Base-by-base conservation (phyloP, 2,329 filamentous ascomycete genomes). In the Blastomyces gilchristii region DNA sequence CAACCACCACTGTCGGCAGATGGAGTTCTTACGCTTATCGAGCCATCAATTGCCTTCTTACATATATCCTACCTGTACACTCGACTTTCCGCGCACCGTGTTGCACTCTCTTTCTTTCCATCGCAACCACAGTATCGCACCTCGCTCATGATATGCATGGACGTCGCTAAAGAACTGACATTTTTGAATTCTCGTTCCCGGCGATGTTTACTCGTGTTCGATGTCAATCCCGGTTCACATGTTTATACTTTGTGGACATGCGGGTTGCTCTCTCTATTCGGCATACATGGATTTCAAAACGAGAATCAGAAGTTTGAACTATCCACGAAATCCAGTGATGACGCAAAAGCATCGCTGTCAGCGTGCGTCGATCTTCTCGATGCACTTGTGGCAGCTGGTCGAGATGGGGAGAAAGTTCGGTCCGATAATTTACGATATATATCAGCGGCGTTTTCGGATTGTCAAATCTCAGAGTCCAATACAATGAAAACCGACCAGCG, bases 211-310 rank as follows among this genome's bases (percentile, higher is more conserved):
- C 39, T 65, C 9, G 60, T 58, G 2, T 53, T 63, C 37, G 64
- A 64, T 50, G 58, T 65, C 16, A 65, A 65, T 14, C 64, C 64
- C 12, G 64, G 63, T 12, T 52, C 63, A 5, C 64, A 65, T 31
- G 63, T 65, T 4, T 65, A 65, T 50, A 65, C 60, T 39, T 5
- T 65, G 28, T 65, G 63, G 63, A 62, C 61, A n/a, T 65, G 64
- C 25, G 64, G 63, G 6, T 25, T 65, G 58, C 61, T 65, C 60
- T 22, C 61, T 8, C 45, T 65, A 39, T 65, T 62, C 49, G 63
- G 63, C 1, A 28, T 65, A 4, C 60, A 43, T 14, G 64, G 63
- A 41, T 59, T 61, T n/a, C 61, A 39, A 31, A 50, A 57, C 2
- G 47, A 22, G 18, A 62, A 61, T 16, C 54, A 58, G 16, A 39